phyloP scores from a whole-genome alignment of 345 rosid species.

The Fremontodendron californicum region DNA sequence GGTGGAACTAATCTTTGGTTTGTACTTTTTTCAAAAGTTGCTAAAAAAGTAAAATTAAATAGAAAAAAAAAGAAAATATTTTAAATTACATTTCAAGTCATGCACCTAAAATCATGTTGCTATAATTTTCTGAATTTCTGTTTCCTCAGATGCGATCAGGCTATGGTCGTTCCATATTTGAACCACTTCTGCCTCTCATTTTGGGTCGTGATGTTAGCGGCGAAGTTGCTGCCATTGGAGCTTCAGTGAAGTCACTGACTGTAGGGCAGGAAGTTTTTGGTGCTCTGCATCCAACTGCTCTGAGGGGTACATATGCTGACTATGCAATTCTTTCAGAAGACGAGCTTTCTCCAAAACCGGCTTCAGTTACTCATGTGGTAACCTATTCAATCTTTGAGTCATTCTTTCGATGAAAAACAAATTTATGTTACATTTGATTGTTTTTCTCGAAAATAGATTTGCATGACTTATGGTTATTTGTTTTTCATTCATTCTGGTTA shows the following conservation, averaged over 20 bases:
- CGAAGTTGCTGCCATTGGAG: constrained; percentile 79
- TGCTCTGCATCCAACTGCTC: constrained; percentile 94
- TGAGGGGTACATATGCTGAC: constrained; percentile 88
- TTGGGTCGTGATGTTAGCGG: constrained; percentile 94
- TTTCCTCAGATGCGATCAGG: constrained; percentile 85
- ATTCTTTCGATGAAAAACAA: neutral
- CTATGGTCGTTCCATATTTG: constrained; percentile 88
- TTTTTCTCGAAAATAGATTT: neutral
- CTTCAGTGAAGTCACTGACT: constrained; percentile 51
- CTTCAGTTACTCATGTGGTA: constrained; percentile 73
- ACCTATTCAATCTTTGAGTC: constrained; percentile 10
- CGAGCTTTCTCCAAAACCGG: constrained; percentile 71
- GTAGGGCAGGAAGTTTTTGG: constrained; percentile 94
- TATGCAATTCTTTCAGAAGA: constrained; percentile 81
- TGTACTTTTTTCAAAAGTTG: neutral
- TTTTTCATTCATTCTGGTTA: neutral
- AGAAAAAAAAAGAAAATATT: neutral
- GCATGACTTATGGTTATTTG: neutral
- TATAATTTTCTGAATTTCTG: constrained; percentile 8
- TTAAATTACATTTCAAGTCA: neutral
- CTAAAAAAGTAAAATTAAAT: neutral
- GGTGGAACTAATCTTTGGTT: neutral
- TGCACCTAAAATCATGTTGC: neutral
- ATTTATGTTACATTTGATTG: neutral
- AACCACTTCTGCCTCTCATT: constrained; percentile 81